A percentile compares a stretch with the other conserved stretches of the same genome.
Conservation (phyloP, 2,329 filamentous ascomycete species). For the Incumbomyces delicatus region DNA sequence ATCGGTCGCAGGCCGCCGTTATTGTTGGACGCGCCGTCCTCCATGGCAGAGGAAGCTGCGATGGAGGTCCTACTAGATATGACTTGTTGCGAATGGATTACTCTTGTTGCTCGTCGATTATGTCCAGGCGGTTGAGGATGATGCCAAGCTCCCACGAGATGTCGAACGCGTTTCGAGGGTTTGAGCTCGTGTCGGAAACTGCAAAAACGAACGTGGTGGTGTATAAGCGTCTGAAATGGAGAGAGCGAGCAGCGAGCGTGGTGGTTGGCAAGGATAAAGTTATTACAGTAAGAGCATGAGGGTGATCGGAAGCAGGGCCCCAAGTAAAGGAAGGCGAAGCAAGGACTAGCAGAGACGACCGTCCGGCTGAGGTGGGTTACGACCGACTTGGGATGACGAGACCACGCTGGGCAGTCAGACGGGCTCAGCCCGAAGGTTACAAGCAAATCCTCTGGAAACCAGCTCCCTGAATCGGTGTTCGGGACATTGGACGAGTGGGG, state of each 20-base stretch:
- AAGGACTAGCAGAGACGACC: slow-evolving; percentile 3
- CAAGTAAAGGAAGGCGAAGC: slow-evolving; percentile 9
- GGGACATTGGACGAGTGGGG: neutral
- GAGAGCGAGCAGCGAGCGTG: slow-evolving; percentile 8
- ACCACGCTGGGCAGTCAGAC: slow-evolving; percentile 5
- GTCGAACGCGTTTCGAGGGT: slow-evolving; percentile 1
- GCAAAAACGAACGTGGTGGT: slow-evolving; percentile 5
- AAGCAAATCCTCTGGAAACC: slow-evolving; percentile 5
- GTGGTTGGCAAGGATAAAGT: slow-evolving; percentile 7
- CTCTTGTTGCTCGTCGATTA: slow-evolving; percentile 7
- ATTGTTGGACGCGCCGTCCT: slow-evolving; percentile 17
- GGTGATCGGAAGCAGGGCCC: slow-evolving; percentile 6
- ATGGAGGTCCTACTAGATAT: slow-evolving; percentile 1
- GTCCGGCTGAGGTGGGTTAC: slow-evolving; percentile 10
- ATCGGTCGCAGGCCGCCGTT: slow-evolving; percentile 16
- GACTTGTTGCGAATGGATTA: neutral
- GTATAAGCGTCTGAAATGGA: slow-evolving; percentile 8
- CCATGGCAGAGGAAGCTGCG: slow-evolving; percentile 5
- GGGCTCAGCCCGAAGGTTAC: slow-evolving; percentile 6
- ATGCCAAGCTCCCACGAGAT: slow-evolving; percentile 1
- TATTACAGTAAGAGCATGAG: slow-evolving; percentile 8
- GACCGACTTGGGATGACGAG: slow-evolving; percentile 11
- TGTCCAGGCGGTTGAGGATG: neutral
- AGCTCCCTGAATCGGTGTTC: slow-evolving; percentile 1
- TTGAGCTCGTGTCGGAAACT: slow-evolving; percentile 11